Evolutionary conservation across 805 yeast species (phyloP), one percentile per base, ranked within the genome.

Genomic region (Kodamaea lidongshanica): DNA sequence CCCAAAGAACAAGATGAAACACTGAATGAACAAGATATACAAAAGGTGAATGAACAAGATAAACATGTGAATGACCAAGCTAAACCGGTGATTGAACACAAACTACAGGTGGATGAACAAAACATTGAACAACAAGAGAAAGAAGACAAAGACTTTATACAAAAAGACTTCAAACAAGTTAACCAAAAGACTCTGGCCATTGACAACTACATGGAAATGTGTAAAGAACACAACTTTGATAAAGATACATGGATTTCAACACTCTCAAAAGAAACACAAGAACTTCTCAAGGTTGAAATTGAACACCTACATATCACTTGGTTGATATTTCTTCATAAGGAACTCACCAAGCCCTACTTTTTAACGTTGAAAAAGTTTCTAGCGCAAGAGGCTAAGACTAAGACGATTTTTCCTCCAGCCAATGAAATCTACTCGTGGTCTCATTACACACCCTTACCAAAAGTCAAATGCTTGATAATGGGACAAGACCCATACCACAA

Each of bases 401-500:
- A 61, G 12, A 67, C 74, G 2, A 66, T 89, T 1, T 89, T 85
- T 56, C 99, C 99, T 2, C 88, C 89, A 0, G 52, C 61, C 11
- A 48, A 70, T 9, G 81, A 83, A 37, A 74, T 92, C 12, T 92
- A 92, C 52, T 84, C 96, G 0, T 92, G 97, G 96, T 78, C 94
- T 2, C 71, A 86, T 18, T 65, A 78, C 11, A 86, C 97, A 0
- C 95, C 95, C 0, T 61, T 89, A 12, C 61, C 74, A 4, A 53
- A 70, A 3, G 82, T 87, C 12, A 78, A 76, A 46, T 92, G 89
- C 16, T 70, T 92, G 1, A 71, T 92, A 8, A 61, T 92, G 25
- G 98, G 98, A 1, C 98, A 92, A 54, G 98, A 92, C 52, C 98
- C 98, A 1, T 92, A 92, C 52, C 98, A 92, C 55, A 86, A 87